Conservation (phyloP, 257 asterid species). For the Cruciata laevipes region DNA sequence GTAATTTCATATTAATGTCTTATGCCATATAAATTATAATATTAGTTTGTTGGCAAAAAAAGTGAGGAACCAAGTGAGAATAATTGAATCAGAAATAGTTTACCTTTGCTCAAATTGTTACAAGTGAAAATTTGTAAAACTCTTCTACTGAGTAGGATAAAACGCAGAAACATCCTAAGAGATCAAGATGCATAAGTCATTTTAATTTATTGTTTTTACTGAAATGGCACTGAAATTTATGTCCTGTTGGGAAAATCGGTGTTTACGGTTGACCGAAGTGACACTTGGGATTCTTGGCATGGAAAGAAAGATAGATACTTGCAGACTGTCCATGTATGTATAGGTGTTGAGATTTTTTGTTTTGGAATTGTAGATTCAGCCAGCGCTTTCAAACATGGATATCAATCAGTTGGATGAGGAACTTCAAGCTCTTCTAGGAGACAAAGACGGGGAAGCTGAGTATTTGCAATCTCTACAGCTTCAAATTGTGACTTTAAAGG, state of each 20-base stretch:
- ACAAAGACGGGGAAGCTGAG: conserved; percentile 66
- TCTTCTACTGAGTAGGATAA: not conserved
- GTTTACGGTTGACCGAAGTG: not conserved
- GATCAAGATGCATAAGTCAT: not conserved
- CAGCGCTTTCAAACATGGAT: conserved; percentile 54
- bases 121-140: not conserved
- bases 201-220: not conserved
- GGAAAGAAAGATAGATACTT: not conserved
- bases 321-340: not conserved
- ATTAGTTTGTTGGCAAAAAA: not conserved
- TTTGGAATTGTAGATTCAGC: conserved; percentile 40
- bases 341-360: not conserved
- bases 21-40: too few relatives aligned
- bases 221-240: not conserved
- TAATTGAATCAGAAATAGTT: too few relatives aligned
- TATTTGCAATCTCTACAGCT: conserved; percentile 63
- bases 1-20: not conserved
- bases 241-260: not conserved
- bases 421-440: conserved; percentile 61
- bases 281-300: not conserved
- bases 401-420: conserved; percentile 52
- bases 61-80: not conserved
- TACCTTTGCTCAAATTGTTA: too few relatives aligned
- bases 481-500: conserved; percentile 63
- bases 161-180: not conserved